phyloP scores from a whole-genome alignment of 2,329 filamentous ascomycete genomes.

The Cladosporium sp. region DNA sequence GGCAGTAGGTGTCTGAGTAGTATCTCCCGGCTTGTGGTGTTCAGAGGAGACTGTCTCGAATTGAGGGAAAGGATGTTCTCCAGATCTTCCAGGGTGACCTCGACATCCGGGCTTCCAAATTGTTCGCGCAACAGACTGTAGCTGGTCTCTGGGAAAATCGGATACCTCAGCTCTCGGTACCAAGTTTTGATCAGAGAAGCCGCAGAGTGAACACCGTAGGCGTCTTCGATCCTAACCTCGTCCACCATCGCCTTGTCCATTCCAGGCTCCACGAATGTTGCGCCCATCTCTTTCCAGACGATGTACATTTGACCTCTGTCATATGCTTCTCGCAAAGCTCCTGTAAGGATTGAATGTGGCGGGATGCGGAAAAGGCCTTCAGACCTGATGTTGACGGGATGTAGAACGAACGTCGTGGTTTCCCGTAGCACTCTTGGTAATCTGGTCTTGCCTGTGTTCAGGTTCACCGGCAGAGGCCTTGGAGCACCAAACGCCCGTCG shows the following conservation, averaged over 20 bases:
- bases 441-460: slow-evolving; percentile 46
- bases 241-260: slow-evolving; percentile 42
- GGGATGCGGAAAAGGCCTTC: slow-evolving; percentile 59
- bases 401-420: slow-evolving; percentile 54
- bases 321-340: slow-evolving; percentile 57
- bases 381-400: slow-evolving; percentile 50
- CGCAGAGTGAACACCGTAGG: slow-evolving; percentile 57
- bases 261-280: slow-evolving; percentile 40
- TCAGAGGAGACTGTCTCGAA: slow-evolving; percentile 51
- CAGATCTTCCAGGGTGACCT: slow-evolving; percentile 46
- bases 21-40: slow-evolving; percentile 50
- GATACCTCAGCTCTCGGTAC: slow-evolving; percentile 56
- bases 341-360: slow-evolving; percentile 52
- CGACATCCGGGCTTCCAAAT: slow-evolving; percentile 44
- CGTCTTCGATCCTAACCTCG: slow-evolving; percentile 51
- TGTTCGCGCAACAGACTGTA: slow-evolving; percentile 51
- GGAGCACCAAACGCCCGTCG: slow-evolving; percentile 50
- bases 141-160: slow-evolving; percentile 53
- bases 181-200: slow-evolving; percentile 58
- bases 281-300: slow-evolving; percentile 52
- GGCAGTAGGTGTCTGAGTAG: slow-evolving; percentile 55
- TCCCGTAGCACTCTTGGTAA: slow-evolving; percentile 57
- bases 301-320: slow-evolving; percentile 58
- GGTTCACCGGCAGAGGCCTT: slow-evolving; percentile 51
- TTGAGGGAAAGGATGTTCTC: slow-evolving; percentile 49